Evolutionary conservation across 805 yeast species (phyloP).

Genomic region (Candida boleticola): DNA sequence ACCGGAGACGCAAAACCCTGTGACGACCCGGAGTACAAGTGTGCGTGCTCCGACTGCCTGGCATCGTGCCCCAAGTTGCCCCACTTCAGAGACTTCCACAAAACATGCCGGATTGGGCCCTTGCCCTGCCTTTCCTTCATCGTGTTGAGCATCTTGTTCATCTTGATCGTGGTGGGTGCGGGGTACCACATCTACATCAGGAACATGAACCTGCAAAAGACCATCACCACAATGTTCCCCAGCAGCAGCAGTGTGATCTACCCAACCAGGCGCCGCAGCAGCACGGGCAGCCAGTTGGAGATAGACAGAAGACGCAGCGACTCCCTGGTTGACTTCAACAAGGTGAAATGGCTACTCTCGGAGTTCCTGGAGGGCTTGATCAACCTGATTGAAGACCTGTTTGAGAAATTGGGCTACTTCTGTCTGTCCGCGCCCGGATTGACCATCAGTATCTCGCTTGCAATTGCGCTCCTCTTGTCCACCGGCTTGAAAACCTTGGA

Average conservation of each 20-base stretch:
- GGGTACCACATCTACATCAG: conserved; percentile 29
- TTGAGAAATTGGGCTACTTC: conserved; percentile 50
- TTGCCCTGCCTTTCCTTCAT: conserved; percentile 74
- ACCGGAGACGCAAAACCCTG: conserved; percentile 47
- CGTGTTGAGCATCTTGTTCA: conserved; percentile 50
- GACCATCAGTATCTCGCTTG: conserved; percentile 20
- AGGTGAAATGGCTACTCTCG: background rate
- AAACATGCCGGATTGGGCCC: conserved; percentile 53
- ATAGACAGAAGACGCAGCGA: background rate
- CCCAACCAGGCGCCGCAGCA: background rate
- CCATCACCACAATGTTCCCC: background rate
- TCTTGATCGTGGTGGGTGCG: conserved; percentile 39
- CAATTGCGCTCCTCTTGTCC: conserved; percentile 32
- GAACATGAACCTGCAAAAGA: background rate
- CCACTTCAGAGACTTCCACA: conserved; percentile 32
- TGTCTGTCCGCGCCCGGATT: conserved; percentile 61
- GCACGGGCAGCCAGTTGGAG: background rate
- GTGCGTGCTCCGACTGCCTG: conserved; percentile 92
- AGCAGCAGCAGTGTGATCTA: background rate
- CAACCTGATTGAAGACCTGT: conserved; percentile 17
- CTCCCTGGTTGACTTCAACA: background rate
- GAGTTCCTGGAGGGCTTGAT: background rate
- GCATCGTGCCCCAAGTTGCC: conserved; percentile 72
- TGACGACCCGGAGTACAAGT: conserved; percentile 61
- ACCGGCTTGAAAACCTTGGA: conserved; percentile 47